Base-by-base conservation (phyloP, 352 stramenopile species). In the Pythium periplocum region DNA sequence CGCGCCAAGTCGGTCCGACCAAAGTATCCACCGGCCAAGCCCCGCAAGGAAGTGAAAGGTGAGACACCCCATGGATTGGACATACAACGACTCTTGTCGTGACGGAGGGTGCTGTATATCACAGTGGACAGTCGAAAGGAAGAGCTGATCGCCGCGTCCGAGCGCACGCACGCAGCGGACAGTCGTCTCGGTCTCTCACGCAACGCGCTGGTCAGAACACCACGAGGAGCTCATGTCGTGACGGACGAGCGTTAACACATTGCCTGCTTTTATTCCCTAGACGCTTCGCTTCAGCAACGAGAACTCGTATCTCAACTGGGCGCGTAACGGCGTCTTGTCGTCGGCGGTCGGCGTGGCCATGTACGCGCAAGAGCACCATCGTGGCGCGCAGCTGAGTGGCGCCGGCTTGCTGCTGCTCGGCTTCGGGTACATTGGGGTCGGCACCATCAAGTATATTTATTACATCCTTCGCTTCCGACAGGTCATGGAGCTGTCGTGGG, bases 391-490 rank as follows among this genome's bases (percentile, higher is more conserved):
- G 55, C 57, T 94, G 36, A 92, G 81, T 57, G 83, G 83, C 33
- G 83, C 83, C 1, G 83, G 80, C 2, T 60, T 92, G 49, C 65
- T 94, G 64, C 63, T 94, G 9, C 66, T 94, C 40, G 81, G 83
- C 57, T 94, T 94, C 57, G 83, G 83, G 51, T 94, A 92, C 68
- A 92, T 94, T 69, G 83, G 83, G 51, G 83, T 92, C 46, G 83
- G 83, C 51, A 91, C 81, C 40, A 71, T 76, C 57, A 94, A 94
- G 75, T 94, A 94, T 75, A 90, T 94, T 70, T 90, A 89, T 73
- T 94, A 94, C 66, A 89, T 94, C 59, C 68, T 92, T 56, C 83
- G 83, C 57, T 94, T 90, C 66, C 81, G 83, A 57, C 77, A 91
- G 49, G 70, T 90, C 41, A 94, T 94, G 83, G 81, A 90, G 66